phyloP scores from a whole-genome alignment of 495 filamentous ascomycete species.

The Delitschia confertaspora region DNA sequence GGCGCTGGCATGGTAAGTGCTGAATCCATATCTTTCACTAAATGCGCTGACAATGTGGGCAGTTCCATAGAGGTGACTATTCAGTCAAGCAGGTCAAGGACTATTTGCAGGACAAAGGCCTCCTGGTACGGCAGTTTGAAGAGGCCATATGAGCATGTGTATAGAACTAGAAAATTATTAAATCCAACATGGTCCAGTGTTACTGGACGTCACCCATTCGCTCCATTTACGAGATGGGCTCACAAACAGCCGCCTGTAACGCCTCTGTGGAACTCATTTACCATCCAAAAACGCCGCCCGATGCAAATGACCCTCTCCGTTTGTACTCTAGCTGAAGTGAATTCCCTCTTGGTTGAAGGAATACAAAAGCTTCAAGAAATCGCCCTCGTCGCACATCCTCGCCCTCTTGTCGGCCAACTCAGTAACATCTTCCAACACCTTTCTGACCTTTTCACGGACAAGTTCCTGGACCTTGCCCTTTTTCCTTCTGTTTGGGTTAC shows the following conservation, averaged over 20 bases:
- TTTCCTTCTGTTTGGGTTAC: conserved; percentile 45
- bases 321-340: conserved; percentile 63
- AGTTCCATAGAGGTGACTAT: conserved; percentile 92
- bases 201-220: neutral
- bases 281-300: conserved; percentile 1
- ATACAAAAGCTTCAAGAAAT: conserved; percentile 69
- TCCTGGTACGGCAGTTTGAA: conserved; percentile 71
- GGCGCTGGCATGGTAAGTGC: conserved; percentile 81
- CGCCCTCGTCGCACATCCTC: conserved; percentile 79
- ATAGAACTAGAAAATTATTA: too few species aligned
- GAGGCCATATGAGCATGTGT: conserved; percentile 37
- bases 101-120: conserved; percentile 56
- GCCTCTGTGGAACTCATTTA: conserved; percentile 9
- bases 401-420: conserved; percentile 70
- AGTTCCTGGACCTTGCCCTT: conserved; percentile 69
- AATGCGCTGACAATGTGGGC: conserved; percentile 1
- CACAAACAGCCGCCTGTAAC: conserved; percentile 2
- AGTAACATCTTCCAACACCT: conserved; percentile 68
- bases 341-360: conserved; percentile 85
- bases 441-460: conserved; percentile 72
- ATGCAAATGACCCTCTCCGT: conserved; percentile 4
- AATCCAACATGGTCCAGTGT: too few species aligned
- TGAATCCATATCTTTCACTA: neutral
- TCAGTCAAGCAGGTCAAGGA: conserved; percentile 94
- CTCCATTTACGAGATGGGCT: neutral